Base-by-base conservation (phyloP, 2,329 filamentous ascomycete species). In the Pseudogymnoascus destructans region DNA sequence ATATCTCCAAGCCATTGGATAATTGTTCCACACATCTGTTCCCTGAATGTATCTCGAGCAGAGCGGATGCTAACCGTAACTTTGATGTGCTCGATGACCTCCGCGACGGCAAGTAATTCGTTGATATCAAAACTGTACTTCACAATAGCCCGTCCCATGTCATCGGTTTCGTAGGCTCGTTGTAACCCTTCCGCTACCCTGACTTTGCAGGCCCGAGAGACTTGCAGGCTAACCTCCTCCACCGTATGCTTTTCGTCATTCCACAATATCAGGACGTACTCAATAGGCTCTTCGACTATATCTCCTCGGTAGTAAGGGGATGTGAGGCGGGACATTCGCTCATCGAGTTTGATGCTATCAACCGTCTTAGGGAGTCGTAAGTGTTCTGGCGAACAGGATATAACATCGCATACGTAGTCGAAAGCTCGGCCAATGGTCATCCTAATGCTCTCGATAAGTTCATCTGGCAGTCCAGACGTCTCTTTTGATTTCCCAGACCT, bases 211-310 rank as follows among this genome's bases (percentile, higher is more conserved):
- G 93, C 93, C 63, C 92, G 81, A 2, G 89, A 87, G 19, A 98
- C 89, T 70, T 97, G 92, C 59, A 95, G 84, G 64, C 85, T 79
- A 5, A 98, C 92, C 69, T 98, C 93, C 52, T 84, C 81, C 42
- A 97, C 85, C 0, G 93, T 98, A 70, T 98, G 93, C 71, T 98
- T 98, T 73, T 98, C 93, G 63, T 98, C 93, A 66, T 98, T 98
- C 93, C 93, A 98, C 4, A 98, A 75, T 13, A 96, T 76, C 46
- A 98, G 74, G 4, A 88, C 86, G 70, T 86, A 98, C 65, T 95
- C 89, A 10, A 81, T 81, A 21, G 85, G 78, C 2, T 81, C 76
- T 59, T 85, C 80, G 5, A 73, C 69, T 35, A 81, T 75, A 65
- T 87, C 82, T 1, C 80, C 81, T 32, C 79, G 76, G 64, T 91